Conservation (phyloP, 257 asterid species). For the Lycium barbarum region DNA sequence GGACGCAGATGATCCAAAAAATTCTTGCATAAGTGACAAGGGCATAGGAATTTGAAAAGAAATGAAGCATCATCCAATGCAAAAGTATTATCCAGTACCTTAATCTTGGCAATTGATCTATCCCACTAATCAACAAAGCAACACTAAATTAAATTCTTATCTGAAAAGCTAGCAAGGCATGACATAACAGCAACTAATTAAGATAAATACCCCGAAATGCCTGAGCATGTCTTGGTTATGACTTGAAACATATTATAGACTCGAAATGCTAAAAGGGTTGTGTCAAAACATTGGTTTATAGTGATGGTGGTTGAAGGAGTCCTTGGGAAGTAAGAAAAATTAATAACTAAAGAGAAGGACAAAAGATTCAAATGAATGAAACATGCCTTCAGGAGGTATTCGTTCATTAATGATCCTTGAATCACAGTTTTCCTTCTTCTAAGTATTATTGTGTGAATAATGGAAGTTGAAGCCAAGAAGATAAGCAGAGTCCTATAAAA, state of each 20-base stretch:
- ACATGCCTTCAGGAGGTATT: background rate
- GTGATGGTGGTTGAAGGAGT: background rate
- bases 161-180: background rate
- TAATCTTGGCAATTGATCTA: too few species aligned
- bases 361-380: background rate
- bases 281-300: background rate
- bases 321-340: background rate
- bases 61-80: too few species aligned
- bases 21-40: too few species aligned
- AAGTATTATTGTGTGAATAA: background rate
- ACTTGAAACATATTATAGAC: background rate
- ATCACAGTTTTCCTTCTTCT: slow-evolving; percentile 10
- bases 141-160: background rate
- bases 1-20: too few species aligned
- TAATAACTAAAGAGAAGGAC: background rate
- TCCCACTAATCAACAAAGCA: too few species aligned
- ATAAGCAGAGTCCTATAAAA: background rate
- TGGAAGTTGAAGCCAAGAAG: background rate
- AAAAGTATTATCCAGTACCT: too few species aligned
- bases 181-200: background rate
- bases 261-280: background rate
- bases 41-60: too few species aligned
- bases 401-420: background rate
- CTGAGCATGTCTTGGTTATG: background rate
- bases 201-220: background rate